Evolutionary conservation across 1,284 basidiomycete species (phyloP).

Genomic region (Rhizoctonia solani): DNA sequence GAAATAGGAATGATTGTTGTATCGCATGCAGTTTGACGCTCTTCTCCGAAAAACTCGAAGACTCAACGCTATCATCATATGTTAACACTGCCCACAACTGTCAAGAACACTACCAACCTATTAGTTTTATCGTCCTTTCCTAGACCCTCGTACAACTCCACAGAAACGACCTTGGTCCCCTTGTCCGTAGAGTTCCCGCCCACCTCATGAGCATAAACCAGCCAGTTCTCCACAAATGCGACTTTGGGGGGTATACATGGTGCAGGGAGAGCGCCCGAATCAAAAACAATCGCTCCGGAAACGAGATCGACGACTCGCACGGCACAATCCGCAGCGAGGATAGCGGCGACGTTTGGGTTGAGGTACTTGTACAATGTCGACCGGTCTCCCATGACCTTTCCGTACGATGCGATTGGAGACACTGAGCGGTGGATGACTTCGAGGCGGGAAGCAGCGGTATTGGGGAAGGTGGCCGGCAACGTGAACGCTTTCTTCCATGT

Average conservation of each 20-base stretch:
- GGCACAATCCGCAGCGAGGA: slow-evolving; percentile 62
- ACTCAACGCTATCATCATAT: slow-evolving; percentile 30
- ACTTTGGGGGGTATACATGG: slow-evolving; percentile 51
- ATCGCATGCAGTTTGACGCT: slow-evolving; percentile 58
- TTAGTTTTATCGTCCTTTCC: slow-evolving; percentile 64
- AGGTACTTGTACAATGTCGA: slow-evolving; percentile 94
- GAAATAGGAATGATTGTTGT: slow-evolving; percentile 74
- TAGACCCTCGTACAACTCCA: slow-evolving; percentile 85
- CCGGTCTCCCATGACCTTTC: slow-evolving; percentile 85
- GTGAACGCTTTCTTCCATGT: slow-evolving; percentile 23
- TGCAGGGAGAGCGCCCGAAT: slow-evolving; percentile 54
- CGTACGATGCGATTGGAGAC: slow-evolving; percentile 72
- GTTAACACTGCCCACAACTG: slow-evolving; percentile 49
- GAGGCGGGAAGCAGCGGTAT: slow-evolving; percentile 58
- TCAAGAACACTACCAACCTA: slow-evolving; percentile 70
- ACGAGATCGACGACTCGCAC: slow-evolving; percentile 78
- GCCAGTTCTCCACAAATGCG: slow-evolving; percentile 87
- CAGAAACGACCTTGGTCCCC: slow-evolving; percentile 72
- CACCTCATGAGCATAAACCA: slow-evolving; percentile 78
- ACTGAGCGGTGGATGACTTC: slow-evolving; percentile 44
- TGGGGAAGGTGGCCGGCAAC: slow-evolving; percentile 53
- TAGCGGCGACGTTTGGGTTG: slow-evolving; percentile 77
- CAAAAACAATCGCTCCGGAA: slow-evolving; percentile 78
- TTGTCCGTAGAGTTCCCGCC: slow-evolving; percentile 58
- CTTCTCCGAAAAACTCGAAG: slow-evolving; percentile 64